Evolutionary conservation across 441 rosid species (phyloP).

Genomic region (Eutrema salsugineum): DNA sequence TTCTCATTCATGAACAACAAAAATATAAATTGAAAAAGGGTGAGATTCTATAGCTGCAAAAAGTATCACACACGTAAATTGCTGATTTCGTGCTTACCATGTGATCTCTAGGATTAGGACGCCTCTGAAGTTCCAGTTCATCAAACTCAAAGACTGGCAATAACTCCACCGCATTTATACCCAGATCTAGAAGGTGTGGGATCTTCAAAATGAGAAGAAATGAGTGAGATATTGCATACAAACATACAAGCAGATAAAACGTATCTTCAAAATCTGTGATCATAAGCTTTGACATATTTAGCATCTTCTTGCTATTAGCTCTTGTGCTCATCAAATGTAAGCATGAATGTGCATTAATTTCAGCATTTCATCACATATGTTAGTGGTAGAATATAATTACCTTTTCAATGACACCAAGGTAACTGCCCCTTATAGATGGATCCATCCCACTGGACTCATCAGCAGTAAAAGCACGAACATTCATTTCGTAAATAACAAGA

Average conservation of each 20-base stretch:
- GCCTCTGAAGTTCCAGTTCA: constrained; percentile 93
- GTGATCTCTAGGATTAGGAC: constrained; percentile 89
- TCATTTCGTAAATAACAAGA: constrained; percentile 94
- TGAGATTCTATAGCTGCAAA: not conserved
- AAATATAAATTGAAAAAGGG: not conserved
- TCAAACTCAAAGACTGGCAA: constrained; percentile 93
- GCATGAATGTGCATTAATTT: not conserved
- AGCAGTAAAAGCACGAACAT: constrained; percentile 91
- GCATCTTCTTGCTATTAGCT: not conserved
- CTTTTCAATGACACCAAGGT: constrained; percentile 85
- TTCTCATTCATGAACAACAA: not conserved
- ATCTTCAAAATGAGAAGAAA: constrained; percentile 45
- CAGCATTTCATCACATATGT: not conserved
- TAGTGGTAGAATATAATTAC: constrained; percentile 32
- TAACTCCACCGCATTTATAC: constrained; percentile 91
- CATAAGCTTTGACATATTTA: not conserved
- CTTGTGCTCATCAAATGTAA: not conserved
- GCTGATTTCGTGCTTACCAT: constrained; percentile 49
- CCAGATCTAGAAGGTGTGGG: constrained; percentile 88
- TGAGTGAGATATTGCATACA: constrained; percentile 26
- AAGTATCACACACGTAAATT: not conserved
- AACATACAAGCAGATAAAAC: not conserved
- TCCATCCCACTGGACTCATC: constrained; percentile 85
- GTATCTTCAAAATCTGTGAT: not conserved
- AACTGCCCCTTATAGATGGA: constrained; percentile 66